phyloP scores from a whole-genome alignment of 306 rosid species.

The peach (Prunus persica) region Prunus_persica_NCBIv2 NC_034011.1:5888501-5889000 shows the following conservation, averaged over 20 bases:
- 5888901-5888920: neutral
- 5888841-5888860: conserved; percentile 20
- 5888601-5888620: neutral
- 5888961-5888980: neutral
- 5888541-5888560: neutral
- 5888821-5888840: conserved; percentile 36
- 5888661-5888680: conserved; percentile 14
- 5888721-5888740: conserved; percentile 12
- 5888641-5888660: conserved; percentile 3
- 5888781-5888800: neutral
- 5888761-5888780: neutral
- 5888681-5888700: neutral
- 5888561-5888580: neutral
- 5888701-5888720: neutral
- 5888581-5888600: conserved; percentile 9
- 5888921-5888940: neutral
- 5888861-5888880: conserved; percentile 31
- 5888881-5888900: conserved; percentile 21
- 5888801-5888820: conserved; percentile 2
- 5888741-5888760: neutral
- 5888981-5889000: neutral
- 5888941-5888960: neutral
- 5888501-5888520: too few relatives aligned
- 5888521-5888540: neutral
- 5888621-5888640: conserved; percentile 14